phyloP scores from a whole-genome alignment of 2,329 filamentous ascomycete species.

The Drechslerella dactyloides region DNA sequence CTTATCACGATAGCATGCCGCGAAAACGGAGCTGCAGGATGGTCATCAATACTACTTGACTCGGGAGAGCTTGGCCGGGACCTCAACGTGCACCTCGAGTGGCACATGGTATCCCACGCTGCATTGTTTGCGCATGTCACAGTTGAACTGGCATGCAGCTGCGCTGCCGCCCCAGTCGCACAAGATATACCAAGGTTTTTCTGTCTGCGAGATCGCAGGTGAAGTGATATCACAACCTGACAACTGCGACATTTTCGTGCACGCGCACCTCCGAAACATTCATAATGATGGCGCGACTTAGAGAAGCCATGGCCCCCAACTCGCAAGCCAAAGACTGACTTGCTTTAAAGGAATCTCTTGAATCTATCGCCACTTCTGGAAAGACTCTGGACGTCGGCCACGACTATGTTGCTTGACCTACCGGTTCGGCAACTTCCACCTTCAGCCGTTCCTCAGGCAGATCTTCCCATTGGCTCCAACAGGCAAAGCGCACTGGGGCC shows the following conservation, averaged over 20 bases:
- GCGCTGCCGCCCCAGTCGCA: too few relatives aligned
- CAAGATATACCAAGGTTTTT: too few relatives aligned
- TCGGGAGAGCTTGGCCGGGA: slow-evolving; percentile 19
- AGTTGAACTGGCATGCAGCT: background rate
- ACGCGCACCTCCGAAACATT: too few relatives aligned
- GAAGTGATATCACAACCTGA: too few relatives aligned
- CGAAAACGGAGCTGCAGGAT: slow-evolving; percentile 16
- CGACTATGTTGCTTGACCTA: too few relatives aligned
- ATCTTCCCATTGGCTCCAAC: slow-evolving; percentile 30
- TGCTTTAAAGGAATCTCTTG: background rate
- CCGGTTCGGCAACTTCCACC: slow-evolving; percentile 1
- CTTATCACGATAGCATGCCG: slow-evolving; percentile 35
- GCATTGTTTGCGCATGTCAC: background rate
- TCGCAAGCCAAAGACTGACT: background rate
- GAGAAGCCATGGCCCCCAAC: background rate
- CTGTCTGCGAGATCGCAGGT: too few relatives aligned
- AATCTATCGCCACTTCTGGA: background rate
- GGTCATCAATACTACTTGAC: slow-evolving; percentile 18
- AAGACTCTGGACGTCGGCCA: background rate
- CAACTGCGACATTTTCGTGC: too few relatives aligned
- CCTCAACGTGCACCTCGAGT: background rate
- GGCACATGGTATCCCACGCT: background rate
- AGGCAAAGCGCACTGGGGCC: slow-evolving; percentile 20
- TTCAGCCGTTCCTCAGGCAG: slow-evolving; percentile 49
- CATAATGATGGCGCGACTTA: too few relatives aligned